Percentiles rank a stretch among this genome's conserved stretches.
These are phyloP conservation scores for Xanthoconium stramineum DNA, from an alignment of 768 basidiomycete species.

Conservation along the genomic window DNA sequence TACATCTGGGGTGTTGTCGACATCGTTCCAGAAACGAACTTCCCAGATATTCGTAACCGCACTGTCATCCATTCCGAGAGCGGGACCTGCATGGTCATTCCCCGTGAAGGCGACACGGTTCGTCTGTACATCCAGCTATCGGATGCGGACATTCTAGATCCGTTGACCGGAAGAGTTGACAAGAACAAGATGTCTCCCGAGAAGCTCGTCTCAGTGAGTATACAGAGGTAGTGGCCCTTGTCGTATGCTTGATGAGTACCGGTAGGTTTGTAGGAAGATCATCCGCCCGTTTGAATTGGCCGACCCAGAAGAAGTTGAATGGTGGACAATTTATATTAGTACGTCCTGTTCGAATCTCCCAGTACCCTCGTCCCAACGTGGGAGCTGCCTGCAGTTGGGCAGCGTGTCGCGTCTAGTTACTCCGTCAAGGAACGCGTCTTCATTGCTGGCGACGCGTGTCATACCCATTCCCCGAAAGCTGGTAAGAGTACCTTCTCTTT, in stretches of 20 bases:
- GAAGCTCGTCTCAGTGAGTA: conserved; percentile 49
- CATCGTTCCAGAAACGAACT: conserved; percentile 64
- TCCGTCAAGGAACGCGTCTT: conserved; percentile 63
- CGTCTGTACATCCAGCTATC: conserved; percentile 70
- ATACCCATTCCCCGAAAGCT: conserved; percentile 66
- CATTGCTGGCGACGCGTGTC: conserved; percentile 75
- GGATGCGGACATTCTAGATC: conserved; percentile 43
- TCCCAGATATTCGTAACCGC: conserved; percentile 71
- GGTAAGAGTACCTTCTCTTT: conserved; percentile 32
- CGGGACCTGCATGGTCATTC: conserved; percentile 72
- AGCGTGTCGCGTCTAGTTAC: conserved; percentile 66
- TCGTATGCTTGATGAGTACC: not conserved
- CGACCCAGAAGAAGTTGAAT: conserved; percentile 50
- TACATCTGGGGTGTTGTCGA: conserved; percentile 85
- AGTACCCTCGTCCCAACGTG: not conserved
- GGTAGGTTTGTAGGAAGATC: conserved; percentile 52
- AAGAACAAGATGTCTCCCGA: conserved; percentile 49
- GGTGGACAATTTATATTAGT: conserved; percentile 78
- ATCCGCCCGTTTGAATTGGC: conserved; percentile 54
- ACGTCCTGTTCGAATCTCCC: conserved; percentile 17
- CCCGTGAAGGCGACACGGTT: conserved; percentile 64
- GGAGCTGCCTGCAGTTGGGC: conserved; percentile 49
- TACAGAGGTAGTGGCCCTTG: too few species aligned
- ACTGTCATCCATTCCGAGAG: conserved; percentile 64
- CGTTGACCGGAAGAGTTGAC: conserved; percentile 48